These are phyloP conservation scores for Calonectria hongkongensis DNA, from an alignment of 2,329 filamentous ascomycete genomes.

Conservation along the genomic window DNA sequence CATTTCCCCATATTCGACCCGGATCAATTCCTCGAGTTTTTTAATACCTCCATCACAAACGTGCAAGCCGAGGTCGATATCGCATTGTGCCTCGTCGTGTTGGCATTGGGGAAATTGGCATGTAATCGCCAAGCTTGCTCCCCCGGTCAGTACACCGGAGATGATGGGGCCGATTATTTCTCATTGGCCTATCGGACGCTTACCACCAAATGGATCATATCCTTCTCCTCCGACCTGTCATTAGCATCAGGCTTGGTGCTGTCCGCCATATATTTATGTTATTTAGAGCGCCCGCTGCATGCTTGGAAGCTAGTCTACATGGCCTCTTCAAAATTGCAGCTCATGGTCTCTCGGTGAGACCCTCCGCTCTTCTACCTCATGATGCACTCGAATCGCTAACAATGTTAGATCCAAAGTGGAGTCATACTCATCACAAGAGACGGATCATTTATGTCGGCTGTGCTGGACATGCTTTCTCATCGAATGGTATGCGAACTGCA, in stretches of 20 bases:
- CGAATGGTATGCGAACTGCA: not conserved
- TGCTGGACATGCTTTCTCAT: conserved; percentile 23
- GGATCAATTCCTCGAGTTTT: conserved; percentile 4
- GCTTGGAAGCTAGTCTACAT: conserved; percentile 18
- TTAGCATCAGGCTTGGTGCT: not conserved
- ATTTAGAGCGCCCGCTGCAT: conserved; percentile 14
- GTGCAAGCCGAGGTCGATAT: not conserved
- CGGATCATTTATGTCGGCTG: not conserved
- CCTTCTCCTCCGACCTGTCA: conserved; percentile 1
- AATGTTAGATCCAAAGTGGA: not conserved
- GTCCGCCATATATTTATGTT: conserved; percentile 15
- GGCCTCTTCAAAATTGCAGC: conserved; percentile 9
- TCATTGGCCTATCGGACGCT: conserved; percentile 5
- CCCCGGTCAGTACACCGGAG: conserved; percentile 13
- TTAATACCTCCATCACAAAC: not conserved
- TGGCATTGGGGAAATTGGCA: conserved; percentile 12
- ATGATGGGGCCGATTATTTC: conserved; percentile 23
- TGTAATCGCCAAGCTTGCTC: conserved; percentile 14
- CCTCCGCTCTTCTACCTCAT: not conserved
- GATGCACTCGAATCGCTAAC: not conserved
- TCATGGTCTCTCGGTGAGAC: conserved; percentile 5
- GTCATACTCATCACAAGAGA: not conserved
- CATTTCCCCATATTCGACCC: conserved; percentile 18
- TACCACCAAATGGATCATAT: not conserved
- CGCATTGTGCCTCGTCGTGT: conserved; percentile 12